Evolutionary conservation across 768 basidiomycete genomes (phyloP).

Genomic region (Candolleomyces aberdarensis): DNA sequence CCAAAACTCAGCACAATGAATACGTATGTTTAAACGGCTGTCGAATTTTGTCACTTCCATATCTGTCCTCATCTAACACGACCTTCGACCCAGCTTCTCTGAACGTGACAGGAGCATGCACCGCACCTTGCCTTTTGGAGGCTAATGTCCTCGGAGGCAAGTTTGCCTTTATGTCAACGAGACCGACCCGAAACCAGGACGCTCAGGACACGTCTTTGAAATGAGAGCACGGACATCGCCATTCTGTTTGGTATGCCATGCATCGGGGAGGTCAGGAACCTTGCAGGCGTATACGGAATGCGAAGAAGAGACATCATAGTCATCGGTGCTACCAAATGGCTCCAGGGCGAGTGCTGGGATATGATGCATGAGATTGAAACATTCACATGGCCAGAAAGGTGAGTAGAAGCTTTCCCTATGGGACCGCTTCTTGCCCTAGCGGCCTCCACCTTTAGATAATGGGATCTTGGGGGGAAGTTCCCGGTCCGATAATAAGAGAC

Average conservation of each 20-base stretch:
- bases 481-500: too few relatives aligned
- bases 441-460: too few relatives aligned
- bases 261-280: constrained; percentile 70
- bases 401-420: too few relatives aligned
- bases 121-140: constrained; percentile 81
- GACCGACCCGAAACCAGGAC: constrained; percentile 52
- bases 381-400: constrained; percentile 3
- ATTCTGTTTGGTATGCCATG: constrained; percentile 89
- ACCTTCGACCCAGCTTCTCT: constrained; percentile 63
- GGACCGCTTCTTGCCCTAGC: too few relatives aligned
- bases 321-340: constrained; percentile 81
- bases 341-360: constrained; percentile 66
- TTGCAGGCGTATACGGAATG: constrained; percentile 84
- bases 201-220: not conserved
- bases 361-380: not conserved
- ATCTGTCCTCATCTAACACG: constrained; percentile 84
- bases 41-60: constrained; percentile 86
- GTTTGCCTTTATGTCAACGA: constrained; percentile 55
- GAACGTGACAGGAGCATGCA: constrained; percentile 69
- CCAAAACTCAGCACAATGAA: not conserved
- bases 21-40: too few relatives aligned
- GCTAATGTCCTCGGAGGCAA: constrained; percentile 66
- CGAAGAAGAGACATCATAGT: constrained; percentile 69
- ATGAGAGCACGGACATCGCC: constrained; percentile 31
- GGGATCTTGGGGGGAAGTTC: too few relatives aligned